Conservation (phyloP, 2,329 filamentous ascomycete genomes). For the Cladosporium phlei region DNA sequence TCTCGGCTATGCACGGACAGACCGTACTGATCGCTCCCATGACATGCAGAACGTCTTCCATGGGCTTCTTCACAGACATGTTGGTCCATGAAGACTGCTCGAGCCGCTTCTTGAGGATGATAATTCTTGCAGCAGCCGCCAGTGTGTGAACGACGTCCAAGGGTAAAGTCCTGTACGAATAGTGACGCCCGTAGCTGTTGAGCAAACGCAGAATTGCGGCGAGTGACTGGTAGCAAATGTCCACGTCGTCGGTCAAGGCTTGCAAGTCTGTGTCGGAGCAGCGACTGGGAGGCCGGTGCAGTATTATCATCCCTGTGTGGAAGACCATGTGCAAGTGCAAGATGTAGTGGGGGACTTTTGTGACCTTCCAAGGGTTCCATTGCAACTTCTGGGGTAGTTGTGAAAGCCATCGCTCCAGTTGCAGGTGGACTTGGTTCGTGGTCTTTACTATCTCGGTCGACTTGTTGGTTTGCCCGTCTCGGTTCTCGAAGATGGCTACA, state of each 20-base stretch:
- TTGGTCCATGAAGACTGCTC: background rate
- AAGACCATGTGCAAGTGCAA: conserved; percentile 2
- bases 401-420: background rate
- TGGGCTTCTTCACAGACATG: background rate
- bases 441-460: background rate
- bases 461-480: background rate
- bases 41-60: background rate
- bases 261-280: background rate
- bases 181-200: conserved; percentile 1
- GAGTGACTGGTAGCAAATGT: conserved; percentile 1
- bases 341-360: conserved; percentile 1
- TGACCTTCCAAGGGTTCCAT: conserved; percentile 6
- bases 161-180: background rate
- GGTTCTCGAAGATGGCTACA: conserved; percentile 1
- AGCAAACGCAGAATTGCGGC: conserved; percentile 2
- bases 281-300: background rate
- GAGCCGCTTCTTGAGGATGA: conserved; percentile 4
- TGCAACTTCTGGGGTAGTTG: conserved; percentile 1
- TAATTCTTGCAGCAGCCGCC: background rate
- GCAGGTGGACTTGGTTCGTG: background rate
- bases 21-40: conserved; percentile 1
- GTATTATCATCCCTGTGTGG: background rate
- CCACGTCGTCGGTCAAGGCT: background rate
- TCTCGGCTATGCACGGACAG: background rate
- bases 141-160: conserved; percentile 1